A percentile compares a stretch with the other conserved stretches of the same genome.
Conservation (phyloP, 1,284 basidiomycete species). For the Coniferiporia weirii region DNA sequence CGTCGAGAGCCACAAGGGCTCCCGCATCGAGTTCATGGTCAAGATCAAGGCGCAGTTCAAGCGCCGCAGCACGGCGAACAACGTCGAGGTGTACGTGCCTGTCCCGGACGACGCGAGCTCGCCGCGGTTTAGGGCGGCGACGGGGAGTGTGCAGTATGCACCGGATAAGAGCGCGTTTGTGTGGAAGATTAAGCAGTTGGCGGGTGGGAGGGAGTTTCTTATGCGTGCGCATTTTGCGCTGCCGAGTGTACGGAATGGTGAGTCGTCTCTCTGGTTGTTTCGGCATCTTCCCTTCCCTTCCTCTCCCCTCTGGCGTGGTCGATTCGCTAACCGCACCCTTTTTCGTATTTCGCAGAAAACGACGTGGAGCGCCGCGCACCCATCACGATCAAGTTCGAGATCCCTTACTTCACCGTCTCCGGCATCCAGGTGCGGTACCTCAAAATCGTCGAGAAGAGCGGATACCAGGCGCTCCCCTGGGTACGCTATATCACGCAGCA, state of each 20-base stretch:
- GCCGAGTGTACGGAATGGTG: constrained; percentile 83
- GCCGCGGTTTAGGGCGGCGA: constrained; percentile 91
- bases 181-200: constrained; percentile 97
- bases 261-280: constrained; percentile 24
- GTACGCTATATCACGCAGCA: constrained; percentile 93
- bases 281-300: background rate
- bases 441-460: constrained; percentile 98
- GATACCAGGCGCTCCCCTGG: constrained; percentile 91
- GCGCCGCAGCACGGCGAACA: constrained; percentile 92
- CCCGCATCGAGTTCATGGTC: constrained; percentile 95
- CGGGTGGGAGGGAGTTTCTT: constrained; percentile 88
- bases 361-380: constrained; percentile 89
- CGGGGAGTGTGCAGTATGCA: constrained; percentile 89
- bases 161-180: constrained; percentile 96
- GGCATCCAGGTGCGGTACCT: constrained; percentile 96
- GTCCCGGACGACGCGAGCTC: constrained; percentile 98
- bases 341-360: constrained; percentile 44
- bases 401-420: constrained; percentile 96
- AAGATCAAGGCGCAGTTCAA: constrained; percentile 99
- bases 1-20: constrained; percentile 92
- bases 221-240: constrained; percentile 96
- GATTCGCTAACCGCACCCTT: background rate
- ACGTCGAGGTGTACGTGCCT: constrained; percentile 97
- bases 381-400: constrained; percentile 96
- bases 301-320: background rate